Evolutionary conservation across 202 grass and related monocot genomes (phyloP), one percentile per base, ranked within the genome.

Genomic region (Eragrostis tef): DNA sequence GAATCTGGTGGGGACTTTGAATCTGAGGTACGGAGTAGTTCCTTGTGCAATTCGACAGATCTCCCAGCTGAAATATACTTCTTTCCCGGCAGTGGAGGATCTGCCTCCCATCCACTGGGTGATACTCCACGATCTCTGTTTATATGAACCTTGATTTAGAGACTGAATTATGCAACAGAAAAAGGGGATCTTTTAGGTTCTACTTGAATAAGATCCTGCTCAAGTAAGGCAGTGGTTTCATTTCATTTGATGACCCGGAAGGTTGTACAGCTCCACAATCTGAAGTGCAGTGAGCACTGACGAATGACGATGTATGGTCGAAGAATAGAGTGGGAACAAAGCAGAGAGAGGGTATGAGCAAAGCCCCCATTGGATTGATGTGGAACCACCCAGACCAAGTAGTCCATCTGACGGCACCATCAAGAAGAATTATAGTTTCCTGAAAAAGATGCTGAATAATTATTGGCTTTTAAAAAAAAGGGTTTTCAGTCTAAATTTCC

Each of bases 1-100:
- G 49, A 74, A 39, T 57, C 68, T 58, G 19, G 69, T 39, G 69
- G 84, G 24, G 41, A 80, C 69, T 86, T 31, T 57, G 59, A 21
- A 72, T 54, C 24, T 36, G 11, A 59, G 41, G 42, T 3, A 50
- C 45, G 19, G 73, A 78, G 46, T 29, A 47, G 29, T 46, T 64
- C 29, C 44, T 48, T 66, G 19, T 74, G 69, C 84, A 58, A 43
- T 67, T 80, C 21, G 24, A 11, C 20, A 61, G 57, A 61, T 61
- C 57, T 61, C 41, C 25, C 41, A 58, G 34, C 49, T 19, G 41
- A 80, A 80, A 39, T 39, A 66, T 74, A 45, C 46, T 24, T 65
- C 4, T 67, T 73, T n/a, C n/a, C 29, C 10, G 59, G 15, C 47
- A 7, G 24, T 66, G 41, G 25, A 57, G 22, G 22, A 67, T 60